A percentile compares a stretch with the other conserved stretches of the same genome.
Conservation (phyloP, 2,329 filamentous ascomycete genomes). For the Botrytis sinoallii region DNA sequence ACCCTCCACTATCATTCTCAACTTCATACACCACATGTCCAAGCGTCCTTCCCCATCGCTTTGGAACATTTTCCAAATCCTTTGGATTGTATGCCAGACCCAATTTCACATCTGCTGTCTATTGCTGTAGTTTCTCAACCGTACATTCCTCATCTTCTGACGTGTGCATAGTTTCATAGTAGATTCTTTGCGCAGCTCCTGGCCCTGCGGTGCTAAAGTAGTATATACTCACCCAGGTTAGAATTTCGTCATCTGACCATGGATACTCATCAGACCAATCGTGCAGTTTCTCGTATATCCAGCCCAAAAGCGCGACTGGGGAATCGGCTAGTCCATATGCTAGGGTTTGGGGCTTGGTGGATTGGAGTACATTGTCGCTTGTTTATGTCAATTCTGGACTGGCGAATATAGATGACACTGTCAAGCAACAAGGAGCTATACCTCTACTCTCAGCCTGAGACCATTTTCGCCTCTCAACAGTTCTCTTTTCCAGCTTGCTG, state of each 20-base stretch:
- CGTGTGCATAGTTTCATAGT: not conserved
- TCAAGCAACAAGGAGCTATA: accelerated
- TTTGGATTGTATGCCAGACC: not conserved
- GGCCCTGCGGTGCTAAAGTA: slow-evolving; percentile 47
- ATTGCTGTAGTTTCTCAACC: not conserved
- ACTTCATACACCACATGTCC: not conserved
- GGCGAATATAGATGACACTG: accelerated
- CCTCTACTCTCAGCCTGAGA: slow-evolving; percentile 49
- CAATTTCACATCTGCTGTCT: not conserved
- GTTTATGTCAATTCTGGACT: slow-evolving; percentile 23
- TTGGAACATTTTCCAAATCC: not conserved
- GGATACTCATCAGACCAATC: slow-evolving; percentile 71
- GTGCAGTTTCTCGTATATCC: slow-evolving; percentile 79
- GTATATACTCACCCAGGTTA: slow-evolving; percentile 68
- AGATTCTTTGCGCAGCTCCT: not conserved
- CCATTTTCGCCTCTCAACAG: slow-evolving; percentile 51
- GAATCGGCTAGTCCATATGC: slow-evolving; percentile 64
- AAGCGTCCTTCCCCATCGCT: not conserved
- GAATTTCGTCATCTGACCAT: slow-evolving; percentile 73
- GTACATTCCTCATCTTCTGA: not conserved
- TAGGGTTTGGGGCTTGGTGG: slow-evolving; percentile 69
- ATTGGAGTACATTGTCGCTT: slow-evolving; percentile 59
- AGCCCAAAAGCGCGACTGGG: slow-evolving; percentile 67
- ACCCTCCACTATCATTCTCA: not conserved
- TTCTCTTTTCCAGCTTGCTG: slow-evolving; percentile 45